These are phyloP conservation scores for Calonectria ilicicola DNA, from an alignment of 2,329 filamentous ascomycete species.

Conservation along the genomic window DNA sequence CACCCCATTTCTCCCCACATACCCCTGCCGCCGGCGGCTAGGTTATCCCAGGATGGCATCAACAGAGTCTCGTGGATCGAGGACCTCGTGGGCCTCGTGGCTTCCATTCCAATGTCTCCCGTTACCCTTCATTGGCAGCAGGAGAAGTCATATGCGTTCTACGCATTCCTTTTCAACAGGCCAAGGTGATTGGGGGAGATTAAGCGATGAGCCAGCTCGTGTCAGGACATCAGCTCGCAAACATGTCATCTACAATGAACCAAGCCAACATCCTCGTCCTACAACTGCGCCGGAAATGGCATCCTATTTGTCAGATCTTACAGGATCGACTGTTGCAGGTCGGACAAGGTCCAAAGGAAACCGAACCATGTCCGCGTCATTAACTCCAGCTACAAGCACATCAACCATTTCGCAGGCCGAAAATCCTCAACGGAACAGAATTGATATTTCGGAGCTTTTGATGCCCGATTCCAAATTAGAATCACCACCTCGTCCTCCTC, in stretches of 20 bases:
- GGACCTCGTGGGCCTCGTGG: not conserved
- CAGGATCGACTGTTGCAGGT: no score
- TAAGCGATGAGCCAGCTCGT: not conserved
- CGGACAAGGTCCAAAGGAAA: not conserved
- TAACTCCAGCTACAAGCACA: not conserved
- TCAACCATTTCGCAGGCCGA: not conserved
- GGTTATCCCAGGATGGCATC: not conserved
- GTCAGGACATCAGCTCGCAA: no score
- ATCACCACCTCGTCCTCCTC: no score
- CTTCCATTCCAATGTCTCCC: not conserved
- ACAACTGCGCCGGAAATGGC: not conserved
- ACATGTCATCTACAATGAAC: not conserved
- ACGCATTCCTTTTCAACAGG: not conserved
- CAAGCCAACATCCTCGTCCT: not conserved
- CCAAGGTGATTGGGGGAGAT: not conserved
- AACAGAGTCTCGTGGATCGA: not conserved
- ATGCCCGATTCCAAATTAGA: not conserved
- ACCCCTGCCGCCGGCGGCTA: not conserved
- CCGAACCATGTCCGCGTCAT: not conserved
- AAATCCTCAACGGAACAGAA: no score
- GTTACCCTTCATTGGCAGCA: not conserved
- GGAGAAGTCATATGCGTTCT: not conserved
- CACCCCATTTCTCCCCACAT: not conserved
- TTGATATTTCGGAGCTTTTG: no score
- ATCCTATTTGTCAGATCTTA: not conserved